These are phyloP conservation scores for Barbatosphaeria neglecta DNA, from an alignment of 495 filamentous ascomycete species.

Conservation along the genomic window DNA sequence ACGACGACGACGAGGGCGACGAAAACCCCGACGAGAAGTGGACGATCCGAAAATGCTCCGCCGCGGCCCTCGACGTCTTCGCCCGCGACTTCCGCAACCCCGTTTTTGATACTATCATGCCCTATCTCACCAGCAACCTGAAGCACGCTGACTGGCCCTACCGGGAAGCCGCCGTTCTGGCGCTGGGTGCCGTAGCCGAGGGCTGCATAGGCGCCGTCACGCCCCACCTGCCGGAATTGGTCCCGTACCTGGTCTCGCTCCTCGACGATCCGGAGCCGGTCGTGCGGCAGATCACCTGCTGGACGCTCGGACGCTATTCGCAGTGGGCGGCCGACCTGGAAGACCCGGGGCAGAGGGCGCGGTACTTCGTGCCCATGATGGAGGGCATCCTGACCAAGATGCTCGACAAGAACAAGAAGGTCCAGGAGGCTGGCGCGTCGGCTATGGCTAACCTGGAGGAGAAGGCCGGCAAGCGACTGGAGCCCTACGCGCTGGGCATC, in stretches of 20 bases:
- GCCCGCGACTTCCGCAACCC: conserved; percentile 77
- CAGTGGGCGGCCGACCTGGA: conserved; percentile 76
- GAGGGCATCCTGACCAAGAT: conserved; percentile 89
- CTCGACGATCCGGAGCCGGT: conserved; percentile 78
- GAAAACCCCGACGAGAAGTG: conserved; percentile 85
- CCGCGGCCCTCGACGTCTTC: conserved; percentile 88
- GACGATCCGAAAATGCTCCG: conserved; percentile 96
- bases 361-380: conserved; percentile 94
- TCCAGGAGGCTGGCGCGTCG: conserved; percentile 91
- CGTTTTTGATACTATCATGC: conserved; percentile 83
- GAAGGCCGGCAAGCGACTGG: conserved; percentile 68
- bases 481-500: conserved; percentile 80
- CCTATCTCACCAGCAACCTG: conserved; percentile 84
- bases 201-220: conserved; percentile 85
- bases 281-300: conserved; percentile 96
- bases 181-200: conserved; percentile 88
- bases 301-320: conserved; percentile 91
- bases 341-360: conserved; percentile 51
- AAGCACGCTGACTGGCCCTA: conserved; percentile 83
- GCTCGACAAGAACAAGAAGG: conserved; percentile 94
- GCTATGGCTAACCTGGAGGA: conserved; percentile 96
- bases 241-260: conserved; percentile 81
- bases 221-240: conserved; percentile 81
- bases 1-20: conserved; percentile 60
- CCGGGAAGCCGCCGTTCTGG: conserved; percentile 88